Conservation (phyloP, 805 yeast species). For the Wickerhamomyces mucosus region DNA sequence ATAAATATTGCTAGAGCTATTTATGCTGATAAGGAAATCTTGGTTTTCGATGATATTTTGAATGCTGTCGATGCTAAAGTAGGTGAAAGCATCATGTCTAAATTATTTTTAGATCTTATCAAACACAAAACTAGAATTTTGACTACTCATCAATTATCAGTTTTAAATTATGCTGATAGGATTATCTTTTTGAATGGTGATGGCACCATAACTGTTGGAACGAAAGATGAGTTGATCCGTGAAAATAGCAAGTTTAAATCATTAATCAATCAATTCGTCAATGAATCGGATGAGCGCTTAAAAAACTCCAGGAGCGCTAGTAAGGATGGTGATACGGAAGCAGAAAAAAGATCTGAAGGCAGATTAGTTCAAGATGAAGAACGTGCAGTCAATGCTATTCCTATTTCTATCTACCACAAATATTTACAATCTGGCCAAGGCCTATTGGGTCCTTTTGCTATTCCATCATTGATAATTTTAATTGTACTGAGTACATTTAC, state of each 20-base stretch:
- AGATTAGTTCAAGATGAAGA: slow-evolving; percentile 21
- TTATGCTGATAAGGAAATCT: slow-evolving; percentile 38
- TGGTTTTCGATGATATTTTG: slow-evolving; percentile 2
- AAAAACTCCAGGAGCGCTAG: background rate
- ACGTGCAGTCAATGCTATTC: slow-evolving; percentile 29
- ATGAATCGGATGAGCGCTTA: slow-evolving; percentile 1
- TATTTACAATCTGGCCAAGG: slow-evolving; percentile 30
- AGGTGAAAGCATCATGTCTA: slow-evolving; percentile 61
- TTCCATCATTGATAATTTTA: slow-evolving; percentile 13
- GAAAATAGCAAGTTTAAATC: no score
- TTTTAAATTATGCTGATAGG: slow-evolving; percentile 55
- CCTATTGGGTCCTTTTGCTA: slow-evolving; percentile 20
- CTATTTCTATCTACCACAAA: slow-evolving; percentile 23
- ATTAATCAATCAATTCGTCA: no score
- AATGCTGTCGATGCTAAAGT: slow-evolving; percentile 24
- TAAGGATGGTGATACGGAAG: slow-evolving; percentile 1
- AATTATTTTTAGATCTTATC: slow-evolving; percentile 50
- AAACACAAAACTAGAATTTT: slow-evolving; percentile 50
- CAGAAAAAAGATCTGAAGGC: slow-evolving; percentile 10
- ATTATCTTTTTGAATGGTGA: slow-evolving; percentile 52
- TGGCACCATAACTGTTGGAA: slow-evolving; percentile 53
- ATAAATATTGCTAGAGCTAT: slow-evolving; percentile 89
- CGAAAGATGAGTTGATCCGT: slow-evolving; percentile 47
- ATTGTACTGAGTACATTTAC: slow-evolving; percentile 31
- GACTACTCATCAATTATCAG: slow-evolving; percentile 72